A percentile compares a stretch with the other conserved stretches of the same genome.
These are phyloP conservation scores for Neonectria magnoliae DNA, from an alignment of 2,329 filamentous ascomycete genomes.

Conservation along the genomic window DNA sequence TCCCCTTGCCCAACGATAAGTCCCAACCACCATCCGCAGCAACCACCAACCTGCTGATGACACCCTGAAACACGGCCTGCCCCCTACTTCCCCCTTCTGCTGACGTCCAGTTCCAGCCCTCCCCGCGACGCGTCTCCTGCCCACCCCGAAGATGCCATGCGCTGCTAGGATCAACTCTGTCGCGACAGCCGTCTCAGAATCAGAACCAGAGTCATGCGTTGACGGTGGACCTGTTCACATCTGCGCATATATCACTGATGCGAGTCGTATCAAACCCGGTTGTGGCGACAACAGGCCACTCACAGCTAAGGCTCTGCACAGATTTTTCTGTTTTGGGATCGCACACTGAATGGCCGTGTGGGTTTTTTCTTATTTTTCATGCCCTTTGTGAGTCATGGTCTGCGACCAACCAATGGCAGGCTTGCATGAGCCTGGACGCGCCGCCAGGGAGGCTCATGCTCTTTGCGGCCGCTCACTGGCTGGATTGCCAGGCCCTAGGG, in stretches of 20 bases:
- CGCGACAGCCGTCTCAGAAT: conserved; percentile 37
- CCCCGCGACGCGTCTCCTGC: conserved; percentile 31
- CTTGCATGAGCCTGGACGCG: conserved; percentile 35
- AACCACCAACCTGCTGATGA: conserved; percentile 34
- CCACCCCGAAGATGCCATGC: conserved; percentile 13
- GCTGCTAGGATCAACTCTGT: conserved; percentile 21
- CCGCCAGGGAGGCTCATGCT: conserved; percentile 41
- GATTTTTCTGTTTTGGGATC: conserved; percentile 28
- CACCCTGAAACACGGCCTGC: conserved; percentile 43
- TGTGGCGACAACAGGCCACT: conserved; percentile 20
- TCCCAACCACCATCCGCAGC: conserved; percentile 35
- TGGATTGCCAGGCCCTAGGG: conserved; percentile 32
- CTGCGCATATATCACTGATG: conserved; percentile 9
- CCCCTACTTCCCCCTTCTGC: conserved; percentile 39
- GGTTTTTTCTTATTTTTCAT: conserved; percentile 37
- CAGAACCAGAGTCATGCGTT: conserved; percentile 27
- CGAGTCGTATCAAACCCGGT: conserved; percentile 11
- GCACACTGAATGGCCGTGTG: conserved; percentile 31
- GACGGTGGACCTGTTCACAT: conserved; percentile 11
- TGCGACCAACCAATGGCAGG: conserved; percentile 38
- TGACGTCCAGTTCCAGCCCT: conserved; percentile 31
- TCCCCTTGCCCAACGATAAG: not conserved
- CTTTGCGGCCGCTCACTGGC: conserved; percentile 48
- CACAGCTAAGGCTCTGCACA: conserved; percentile 33
- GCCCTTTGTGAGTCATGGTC: conserved; percentile 42